phyloP scores from a whole-genome alignment of 2,329 filamentous ascomycete genomes.

The Colletotrichum sp. region DNA sequence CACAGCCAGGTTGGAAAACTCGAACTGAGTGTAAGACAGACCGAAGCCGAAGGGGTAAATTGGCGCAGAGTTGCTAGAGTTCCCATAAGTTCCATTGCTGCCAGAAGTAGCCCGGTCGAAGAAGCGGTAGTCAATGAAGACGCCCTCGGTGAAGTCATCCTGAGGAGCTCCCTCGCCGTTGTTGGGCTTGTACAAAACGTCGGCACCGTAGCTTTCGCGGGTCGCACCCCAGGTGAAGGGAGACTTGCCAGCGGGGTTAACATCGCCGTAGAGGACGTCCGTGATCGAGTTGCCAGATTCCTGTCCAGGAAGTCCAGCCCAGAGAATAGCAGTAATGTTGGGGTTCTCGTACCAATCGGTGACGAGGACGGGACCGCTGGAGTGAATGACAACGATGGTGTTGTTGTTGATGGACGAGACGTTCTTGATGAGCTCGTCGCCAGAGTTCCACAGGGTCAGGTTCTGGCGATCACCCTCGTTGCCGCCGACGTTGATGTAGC shows the following conservation, averaged over 20 bases:
- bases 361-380: conserved; percentile 78
- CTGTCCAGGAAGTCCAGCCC: conserved; percentile 82
- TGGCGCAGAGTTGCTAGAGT: conserved; percentile 52
- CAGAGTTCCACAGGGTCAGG: conserved; percentile 85
- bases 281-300: conserved; percentile 81
- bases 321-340: conserved; percentile 85
- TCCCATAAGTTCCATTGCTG: conserved; percentile 18
- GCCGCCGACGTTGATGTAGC: conserved; percentile 80
- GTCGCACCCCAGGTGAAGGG: conserved; percentile 81
- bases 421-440: conserved; percentile 81
- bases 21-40: conserved; percentile 80
- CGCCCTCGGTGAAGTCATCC: conserved; percentile 75
- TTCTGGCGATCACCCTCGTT: conserved; percentile 93
- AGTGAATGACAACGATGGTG: conserved; percentile 92
- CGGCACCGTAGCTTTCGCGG: conserved; percentile 70
- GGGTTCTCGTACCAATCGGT: conserved; percentile 75
- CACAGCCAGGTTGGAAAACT: conserved; percentile 72
- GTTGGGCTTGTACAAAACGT: conserved; percentile 72
- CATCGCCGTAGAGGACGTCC: conserved; percentile 83
- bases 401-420: conserved; percentile 82
- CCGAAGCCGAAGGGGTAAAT: conserved; percentile 85
- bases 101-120: conserved; percentile 66
- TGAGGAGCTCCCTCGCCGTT: conserved; percentile 72
- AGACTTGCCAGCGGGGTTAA: conserved; percentile 78
- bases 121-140: conserved; percentile 82